Base-by-base conservation (phyloP, 2,329 filamentous ascomycete species). In the Aspergillaceae sp. region DNA sequence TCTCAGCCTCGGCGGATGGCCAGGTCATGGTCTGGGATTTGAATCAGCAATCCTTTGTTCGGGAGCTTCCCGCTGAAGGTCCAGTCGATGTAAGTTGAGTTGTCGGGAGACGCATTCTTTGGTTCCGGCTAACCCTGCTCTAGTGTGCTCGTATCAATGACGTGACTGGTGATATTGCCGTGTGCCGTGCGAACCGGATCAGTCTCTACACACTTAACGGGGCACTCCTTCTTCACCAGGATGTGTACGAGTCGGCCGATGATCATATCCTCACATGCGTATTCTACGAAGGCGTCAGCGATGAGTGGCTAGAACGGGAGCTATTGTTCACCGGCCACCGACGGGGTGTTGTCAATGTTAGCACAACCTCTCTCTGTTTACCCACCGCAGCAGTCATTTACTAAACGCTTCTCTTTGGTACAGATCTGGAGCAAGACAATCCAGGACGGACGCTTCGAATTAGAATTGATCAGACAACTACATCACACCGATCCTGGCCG, bases 1-100 rank as follows among this genome's bases (percentile, higher is more conserved):
- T 97, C 3, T 94, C 89, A 1, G 84, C 86, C 1, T 90, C 86
- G 0, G 77, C 77, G 0, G 87, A 94, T 59, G 90, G 90, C 0
- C 82, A 87, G 35, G 82, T 90, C 7, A 82, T 94, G 58, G 74
- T 97, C 3, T 98, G 92, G 92, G 92, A 97, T 63, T 75, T 98
- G 3, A 98, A 97, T 64, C 81, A 87, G 10, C 79, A 89, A 8
- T 86, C 88, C 44, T 94, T 95, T 58, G 83, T 97, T 4, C 80
- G 88, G 40, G 84, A 82, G 64, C 73, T 91, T 26, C 81, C 81
- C 0, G 65, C 74, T 10, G 73, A 74, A 3, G 74, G 78, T 4
- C 67, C 74, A 4, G 68, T 75, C 2, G 67, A 72, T 57, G 71
- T 73, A 58, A 60, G 62, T 54, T 48, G 7, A 38, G 9, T 2